Evolutionary conservation across 2,329 filamentous ascomycete genomes (phyloP), one percentile per base, ranked within the genome.

Genomic region (Talaromyces sp.): DNA sequence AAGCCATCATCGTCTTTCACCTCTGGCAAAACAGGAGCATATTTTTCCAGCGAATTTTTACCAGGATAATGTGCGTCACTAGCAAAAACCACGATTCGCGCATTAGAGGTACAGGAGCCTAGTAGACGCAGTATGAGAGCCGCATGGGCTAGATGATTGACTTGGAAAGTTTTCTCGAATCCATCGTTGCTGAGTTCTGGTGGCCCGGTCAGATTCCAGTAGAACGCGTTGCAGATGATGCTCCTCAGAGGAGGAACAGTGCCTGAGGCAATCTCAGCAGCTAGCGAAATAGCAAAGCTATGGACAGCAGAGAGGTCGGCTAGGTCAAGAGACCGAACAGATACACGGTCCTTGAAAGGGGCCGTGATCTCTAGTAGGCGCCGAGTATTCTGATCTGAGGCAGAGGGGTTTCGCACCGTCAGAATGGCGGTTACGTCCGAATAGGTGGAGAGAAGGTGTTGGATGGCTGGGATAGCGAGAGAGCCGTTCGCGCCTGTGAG

Each of bases 151-250:
- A 81, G 66, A 65, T 81, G 75, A 49, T 72, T 74, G 4, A 82
- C 74, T 63, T 80, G 77, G 27, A 82, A 75, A 1, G 75, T 76
- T 57, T 73, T 76, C 60, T 82, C 79, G 33, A 73, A 76, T 7
- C 74, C 73, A 63, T 81, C 79, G 0, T 47, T 66, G 1, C 78
- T 79, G 27, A 75, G 68, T 63, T 78, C 73, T 2, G 73, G 67
- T 10, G 72, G 72, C 5, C 62, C 60, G 22, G 71, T 67, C 11
- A 81, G 67, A 33, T 78, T 79, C 74, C 76, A 78, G 50, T 76
- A 74, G 65, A 74, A 77, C 8, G 79, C 79, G 65, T 81, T 81
- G 67, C 77, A 79, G 27, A 81, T 68, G 22, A 82, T 76, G n/a
- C 72, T 71, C 17, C 66, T 66, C 27, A 81, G 69, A 2, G 69